Base-by-base conservation (phyloP, 2,329 filamentous ascomycete species). In the Fusarium fujikuroi region DNA sequence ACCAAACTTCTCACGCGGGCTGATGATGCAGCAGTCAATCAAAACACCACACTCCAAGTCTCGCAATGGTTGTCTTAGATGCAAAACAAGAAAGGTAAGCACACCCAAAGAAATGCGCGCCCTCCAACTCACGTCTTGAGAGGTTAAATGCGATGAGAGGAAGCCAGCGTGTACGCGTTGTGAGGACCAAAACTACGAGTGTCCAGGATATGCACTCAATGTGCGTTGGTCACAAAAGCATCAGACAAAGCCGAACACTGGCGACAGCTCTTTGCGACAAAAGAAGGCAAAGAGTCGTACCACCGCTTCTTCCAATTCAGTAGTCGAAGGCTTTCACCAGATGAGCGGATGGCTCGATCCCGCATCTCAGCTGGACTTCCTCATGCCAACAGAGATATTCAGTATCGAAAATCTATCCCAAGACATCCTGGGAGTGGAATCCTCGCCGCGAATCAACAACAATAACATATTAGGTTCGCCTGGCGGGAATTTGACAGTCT, bases 161-260 rank as follows among this genome's bases (percentile, higher is more conserved):
- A 65, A 46, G 18, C 62, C 62, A 16, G 10, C 46, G 5, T 64
- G 62, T 19, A 16, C 5, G 3, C 37, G 62, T 5, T 64, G 62
- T 15, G 62, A 63, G 25, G 25, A 16, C 2, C 59, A 34, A 8
- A 40, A 42, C 14, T 32, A 53, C 5, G 37, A 63, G 4, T 64
- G 62, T 2, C 62, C 59, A 18, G 62, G 62, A 9, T 65, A 65
- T 39, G 39, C 46, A 7, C 46, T 65, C 5, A 65, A 65, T 3
- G 46, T 65, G 1, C 46, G 62, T 7, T 65, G 62, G 62, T 65
- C 62, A 1, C 49, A 65, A 19, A 63, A 63, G 19, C 59, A 65
- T 6, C 32, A 65, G 15, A 16, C 43, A 19, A 36, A 40, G 4
- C n/a, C 34, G 1, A 53, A 21, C 15, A n/a, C 10, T 28, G 10